These are phyloP conservation scores for Crithidia bombi DNA, from an alignment of 208 protist species.

Conservation along the genomic window DNA sequence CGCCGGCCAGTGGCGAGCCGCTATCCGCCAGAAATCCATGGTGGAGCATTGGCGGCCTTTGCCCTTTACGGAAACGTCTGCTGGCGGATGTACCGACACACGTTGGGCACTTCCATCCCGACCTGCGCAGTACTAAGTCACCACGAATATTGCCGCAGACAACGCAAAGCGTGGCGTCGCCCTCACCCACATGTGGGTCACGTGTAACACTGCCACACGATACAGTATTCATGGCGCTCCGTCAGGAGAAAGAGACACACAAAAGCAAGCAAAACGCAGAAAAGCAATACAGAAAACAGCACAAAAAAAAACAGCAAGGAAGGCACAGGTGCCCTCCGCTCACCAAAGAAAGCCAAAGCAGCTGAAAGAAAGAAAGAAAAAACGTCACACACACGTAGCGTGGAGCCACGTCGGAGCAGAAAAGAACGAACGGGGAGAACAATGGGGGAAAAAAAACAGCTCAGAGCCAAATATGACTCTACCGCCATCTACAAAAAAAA, in stretches of 20 bases:
- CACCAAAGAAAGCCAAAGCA: neutral
- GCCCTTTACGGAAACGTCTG: conserved; percentile 40
- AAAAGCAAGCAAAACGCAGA: conserved; percentile 10
- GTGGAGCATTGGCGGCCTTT: conserved; percentile 47
- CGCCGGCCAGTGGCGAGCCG: neutral
- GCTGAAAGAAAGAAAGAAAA: neutral
- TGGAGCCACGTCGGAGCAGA: no score
- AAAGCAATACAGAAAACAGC: neutral
- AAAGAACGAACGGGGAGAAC: no score
- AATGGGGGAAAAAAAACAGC: no score
- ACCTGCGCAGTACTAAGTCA: conserved; percentile 51
- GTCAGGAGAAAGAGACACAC: neutral
- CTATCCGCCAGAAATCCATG: conserved; percentile 22
- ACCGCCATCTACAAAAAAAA: no score
- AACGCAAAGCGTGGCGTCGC: conserved; percentile 48
- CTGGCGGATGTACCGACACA: conserved; percentile 62
- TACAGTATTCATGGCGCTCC: conserved; percentile 1
- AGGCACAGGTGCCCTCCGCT: neutral
- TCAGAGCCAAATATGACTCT: no score
- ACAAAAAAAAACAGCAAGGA: neutral
- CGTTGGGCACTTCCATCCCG: conserved; percentile 55
- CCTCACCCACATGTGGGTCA: neutral
- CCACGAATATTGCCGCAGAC: conserved; percentile 52
- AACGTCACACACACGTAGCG: no score
- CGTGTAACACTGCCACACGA: neutral